Percentiles rank a stretch among this genome's conserved stretches.
phyloP scores from a whole-genome alignment of 2,329 filamentous ascomycete genomes.

The Botrytis hyacinthi region DNA sequence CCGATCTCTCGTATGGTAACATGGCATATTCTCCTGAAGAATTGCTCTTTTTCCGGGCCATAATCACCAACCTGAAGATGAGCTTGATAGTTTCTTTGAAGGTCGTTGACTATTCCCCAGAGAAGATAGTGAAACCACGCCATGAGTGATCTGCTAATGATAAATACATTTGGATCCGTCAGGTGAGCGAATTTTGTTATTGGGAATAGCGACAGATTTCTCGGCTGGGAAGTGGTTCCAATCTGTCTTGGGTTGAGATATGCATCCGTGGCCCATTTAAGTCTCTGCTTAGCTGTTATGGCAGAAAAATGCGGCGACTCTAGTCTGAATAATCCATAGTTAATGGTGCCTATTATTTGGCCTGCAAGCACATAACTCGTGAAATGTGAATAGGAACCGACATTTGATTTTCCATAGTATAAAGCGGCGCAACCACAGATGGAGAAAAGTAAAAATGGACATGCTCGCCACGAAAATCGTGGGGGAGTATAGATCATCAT shows the following conservation, averaged over 20 bases:
- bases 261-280: background rate
- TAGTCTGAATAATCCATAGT: background rate
- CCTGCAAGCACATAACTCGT: background rate
- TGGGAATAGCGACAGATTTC: constrained; percentile 4
- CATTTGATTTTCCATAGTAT: background rate
- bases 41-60: background rate
- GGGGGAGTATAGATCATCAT: background rate
- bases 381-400: background rate
- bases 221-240: background rate
- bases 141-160: constrained; percentile 5
- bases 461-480: background rate
- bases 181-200: background rate
- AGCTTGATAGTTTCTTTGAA: background rate
- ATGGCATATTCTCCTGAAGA: constrained; percentile 4
- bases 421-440: background rate
- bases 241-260: background rate
- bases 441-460: background rate
- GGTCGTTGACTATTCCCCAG: background rate
- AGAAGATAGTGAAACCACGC: constrained; percentile 14
- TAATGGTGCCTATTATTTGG: background rate
- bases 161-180: background rate
- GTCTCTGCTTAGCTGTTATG: background rate
- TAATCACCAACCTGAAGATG: constrained; percentile 2
- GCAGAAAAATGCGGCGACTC: background rate
- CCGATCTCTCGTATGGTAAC: background rate